Base-by-base conservation (phyloP, 495 filamentous ascomycete species). In the Extremus antarcticus region DNA sequence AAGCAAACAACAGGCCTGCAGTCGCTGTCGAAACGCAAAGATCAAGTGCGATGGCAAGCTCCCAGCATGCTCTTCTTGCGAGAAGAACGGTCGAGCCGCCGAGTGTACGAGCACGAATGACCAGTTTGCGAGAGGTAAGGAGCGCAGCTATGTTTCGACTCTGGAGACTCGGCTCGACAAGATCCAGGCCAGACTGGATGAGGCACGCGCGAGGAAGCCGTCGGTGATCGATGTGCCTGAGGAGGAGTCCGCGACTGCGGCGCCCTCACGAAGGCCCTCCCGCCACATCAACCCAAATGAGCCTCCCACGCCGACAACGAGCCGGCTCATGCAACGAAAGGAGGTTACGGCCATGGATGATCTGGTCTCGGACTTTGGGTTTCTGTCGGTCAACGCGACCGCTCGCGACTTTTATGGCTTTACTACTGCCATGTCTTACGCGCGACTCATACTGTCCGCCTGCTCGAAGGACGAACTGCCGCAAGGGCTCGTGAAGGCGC, bases 21-120 rank as follows among this genome's bases (percentile, higher is more conserved):
- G 87, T 50, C 82, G 87, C 76, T 97, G 91, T 74, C 85, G 91
- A 48, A 78, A 81, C 45, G 90, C 90, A 48, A 97, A 97, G 73
- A 87, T 95, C 67, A 95, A 86, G 78, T 97, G 91, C 59, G 91
- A 97, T 72, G 90, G 90, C 50, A 95, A 94, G 66, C 75, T 97
- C 17, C 91, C 91, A 17, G 87, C 89, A 19, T 97, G 91, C 65
- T 89, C 88, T 16, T 89, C 91, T 21, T 95, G 91, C 63, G 90
- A 94, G 66, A 86, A 85, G 65, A 84, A 85, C 8, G 86, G 87
- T 40, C 85, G 84, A 51, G 80, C 82, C 41, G 78, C 75, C 59
- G 86, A 88, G 57, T 97, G 91, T 66, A 91, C 89, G n/a, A 87
- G 87, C 38, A 87, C 90, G 1, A 95, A 87, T 56, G 91, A 95